These are phyloP conservation scores for Aspergillus sp. DNA, from an alignment of 2,329 filamentous ascomycete species.

Conservation along the genomic window DNA sequence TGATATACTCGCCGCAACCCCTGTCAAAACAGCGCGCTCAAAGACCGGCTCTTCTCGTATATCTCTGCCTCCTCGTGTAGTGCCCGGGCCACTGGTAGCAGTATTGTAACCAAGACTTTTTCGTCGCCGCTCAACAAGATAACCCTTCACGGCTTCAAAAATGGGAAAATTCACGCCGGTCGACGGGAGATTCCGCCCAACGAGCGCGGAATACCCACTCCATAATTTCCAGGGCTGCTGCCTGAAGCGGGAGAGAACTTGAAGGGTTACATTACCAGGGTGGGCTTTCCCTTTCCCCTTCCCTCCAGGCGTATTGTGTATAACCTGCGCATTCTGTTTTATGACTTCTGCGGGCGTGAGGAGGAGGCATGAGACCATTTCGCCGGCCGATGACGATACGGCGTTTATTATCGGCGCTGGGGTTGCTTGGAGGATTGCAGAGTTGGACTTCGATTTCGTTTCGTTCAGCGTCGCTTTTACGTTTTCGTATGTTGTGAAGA, in stretches of 20 bases:
- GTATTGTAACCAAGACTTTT: slow-evolving; percentile 30
- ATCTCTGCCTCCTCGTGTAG: not conserved
- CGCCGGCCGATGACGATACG: slow-evolving; percentile 70
- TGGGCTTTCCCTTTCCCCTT: slow-evolving; percentile 11
- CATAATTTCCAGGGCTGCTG: slow-evolving; percentile 56
- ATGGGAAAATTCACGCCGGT: slow-evolving; percentile 87
- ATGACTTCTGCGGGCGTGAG: slow-evolving; percentile 87
- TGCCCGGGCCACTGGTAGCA: slow-evolving; percentile 18
- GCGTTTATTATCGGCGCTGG: slow-evolving; percentile 72
- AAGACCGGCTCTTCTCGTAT: slow-evolving; percentile 43
- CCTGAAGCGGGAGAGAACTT: slow-evolving; percentile 58
- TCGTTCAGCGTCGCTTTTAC: slow-evolving; percentile 65
- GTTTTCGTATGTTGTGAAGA: slow-evolving; percentile 87
- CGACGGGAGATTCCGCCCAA: slow-evolving; percentile 80
- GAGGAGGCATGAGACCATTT: slow-evolving; percentile 82
- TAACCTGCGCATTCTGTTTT: slow-evolving; percentile 92
- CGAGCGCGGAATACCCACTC: slow-evolving; percentile 77
- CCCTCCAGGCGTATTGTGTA: slow-evolving; percentile 40
- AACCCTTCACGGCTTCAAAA: slow-evolving; percentile 69
- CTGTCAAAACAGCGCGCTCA: slow-evolving; percentile 71
- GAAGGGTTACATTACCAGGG: slow-evolving; percentile 51
- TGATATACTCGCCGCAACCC: slow-evolving; percentile 69
- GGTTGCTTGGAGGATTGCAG: slow-evolving; percentile 38
- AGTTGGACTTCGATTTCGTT: not conserved
- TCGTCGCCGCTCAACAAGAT: slow-evolving; percentile 41